Base-by-base conservation (phyloP, 768 basidiomycete genomes). In the Lentinus brumalis region DNA sequence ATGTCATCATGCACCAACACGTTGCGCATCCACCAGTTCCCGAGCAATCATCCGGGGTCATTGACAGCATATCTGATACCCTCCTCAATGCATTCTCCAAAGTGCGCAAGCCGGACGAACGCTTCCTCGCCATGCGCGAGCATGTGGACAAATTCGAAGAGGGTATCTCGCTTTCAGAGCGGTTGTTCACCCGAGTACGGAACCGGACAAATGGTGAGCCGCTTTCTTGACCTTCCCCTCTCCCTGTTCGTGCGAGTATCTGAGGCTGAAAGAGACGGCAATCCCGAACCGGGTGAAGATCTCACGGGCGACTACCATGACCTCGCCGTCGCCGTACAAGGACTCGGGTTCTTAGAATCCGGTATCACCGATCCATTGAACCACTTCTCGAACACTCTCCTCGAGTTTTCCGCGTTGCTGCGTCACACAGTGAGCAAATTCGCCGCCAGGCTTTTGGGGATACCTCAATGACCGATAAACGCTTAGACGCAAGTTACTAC, bases 301-400 rank as follows among this genome's bases (percentile, higher is more conserved):
- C 86, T 99, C 50, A 91, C 94, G 62, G 87, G 87, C 65, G 97
- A 99, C 79, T 99, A 99, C 75, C 94, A 98, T 72, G 97, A 98
- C 76, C 80, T 98, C 65, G 95, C 97, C 46, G 91, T 95, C 63
- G 91, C 94, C 45, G 94, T 97, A 50, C 96, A 98, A 73, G 96
- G 96, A 53, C 84, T 99, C 61, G 97, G 96, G 66, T 98, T 98
- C 77, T 83, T 99, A 64, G 97, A 99, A 75, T 94, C 92, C 64
- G 97, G 97, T 41, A 99, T 99, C 66, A 99, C 97, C 49, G 97
- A 99, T 70, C 96, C 94, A 1, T 78, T 99, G 66, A 96, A 96
- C 70, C 89, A 96, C 71, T 98, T 98, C 67, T 97, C 96, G 32
- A 96, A 96, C 71, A 95, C 94, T 1, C 80, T 99, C 56, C 82